These are phyloP conservation scores for Blastocystis sp. DNA, from an alignment of 352 stramenopile genomes.

Conservation along the genomic window DNA sequence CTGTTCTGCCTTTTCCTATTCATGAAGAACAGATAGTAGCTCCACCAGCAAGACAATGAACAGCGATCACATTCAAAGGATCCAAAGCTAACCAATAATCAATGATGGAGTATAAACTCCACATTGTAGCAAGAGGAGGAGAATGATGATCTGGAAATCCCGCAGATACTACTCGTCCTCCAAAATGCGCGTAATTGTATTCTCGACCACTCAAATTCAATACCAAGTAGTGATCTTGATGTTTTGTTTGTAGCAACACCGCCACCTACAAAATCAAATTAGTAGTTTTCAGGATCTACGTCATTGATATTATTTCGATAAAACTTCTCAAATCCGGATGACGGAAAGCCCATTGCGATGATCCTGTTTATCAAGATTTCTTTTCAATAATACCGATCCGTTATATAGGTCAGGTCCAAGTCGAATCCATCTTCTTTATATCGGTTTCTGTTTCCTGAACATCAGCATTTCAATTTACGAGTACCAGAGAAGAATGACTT, in stretches of 20 bases:
- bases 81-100: slow-evolving; percentile 53
- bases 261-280: slow-evolving; percentile 30
- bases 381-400: slow-evolving; percentile 28
- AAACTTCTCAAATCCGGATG: slow-evolving; percentile 41
- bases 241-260: slow-evolving; percentile 8
- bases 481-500: slow-evolving; percentile 42
- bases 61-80: slow-evolving; percentile 50
- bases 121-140: slow-evolving; percentile 25
- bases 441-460: slow-evolving; percentile 52
- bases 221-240: slow-evolving; percentile 62
- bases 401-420: slow-evolving; percentile 64
- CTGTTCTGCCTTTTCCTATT: slow-evolving; percentile 48
- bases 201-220: slow-evolving; percentile 64
- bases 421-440: slow-evolving; percentile 50
- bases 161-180: background rate
- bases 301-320: slow-evolving; percentile 44
- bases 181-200: slow-evolving; percentile 33
- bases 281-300: background rate
- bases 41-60: slow-evolving; percentile 57
- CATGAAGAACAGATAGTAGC: background rate
- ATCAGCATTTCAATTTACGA: background rate
- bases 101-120: slow-evolving; percentile 62
- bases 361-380: slow-evolving; percentile 6
- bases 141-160: slow-evolving; percentile 67
- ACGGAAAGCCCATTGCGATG: slow-evolving; percentile 66